A percentile compares a stretch with the other conserved stretches of the same genome.
Conservation (phyloP, 2,329 filamentous ascomycete genomes). For the Fusarium torulosum region DNA sequence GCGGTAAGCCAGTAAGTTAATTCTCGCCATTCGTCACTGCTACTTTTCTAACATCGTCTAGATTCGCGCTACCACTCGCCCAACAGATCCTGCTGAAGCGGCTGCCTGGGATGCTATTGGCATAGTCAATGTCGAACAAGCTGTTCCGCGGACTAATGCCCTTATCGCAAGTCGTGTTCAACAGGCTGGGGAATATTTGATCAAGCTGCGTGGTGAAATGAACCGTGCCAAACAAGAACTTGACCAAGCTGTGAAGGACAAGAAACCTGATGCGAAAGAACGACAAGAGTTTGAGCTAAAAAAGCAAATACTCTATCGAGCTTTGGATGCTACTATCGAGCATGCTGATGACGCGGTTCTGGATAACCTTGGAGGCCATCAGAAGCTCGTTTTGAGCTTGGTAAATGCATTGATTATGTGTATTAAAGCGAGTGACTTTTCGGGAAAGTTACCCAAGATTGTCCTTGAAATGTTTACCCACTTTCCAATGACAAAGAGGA, state of each 20-base stretch:
- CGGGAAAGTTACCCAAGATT: constrained; percentile 66
- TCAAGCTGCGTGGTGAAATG: constrained; percentile 61
- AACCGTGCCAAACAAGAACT: constrained; percentile 61
- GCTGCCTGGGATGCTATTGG: constrained; percentile 67
- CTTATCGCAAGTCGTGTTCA: constrained; percentile 63
- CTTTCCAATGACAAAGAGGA: constrained; percentile 72
- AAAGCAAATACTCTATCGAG: constrained; percentile 63
- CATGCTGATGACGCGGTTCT: constrained; percentile 68
- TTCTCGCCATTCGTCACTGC: not conserved
- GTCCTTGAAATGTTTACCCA: constrained; percentile 71
- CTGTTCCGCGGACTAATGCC: constrained; percentile 54
- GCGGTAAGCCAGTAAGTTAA: constrained; percentile 54
- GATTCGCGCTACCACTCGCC: constrained; percentile 59
- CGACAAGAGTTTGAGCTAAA: constrained; percentile 59
- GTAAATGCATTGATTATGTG: constrained; percentile 67
- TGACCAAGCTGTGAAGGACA: constrained; percentile 59
- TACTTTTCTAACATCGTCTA: constrained; percentile 33
- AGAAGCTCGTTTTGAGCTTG: constrained; percentile 67
- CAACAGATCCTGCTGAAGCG: constrained; percentile 60
- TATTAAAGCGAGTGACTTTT: constrained; percentile 65
- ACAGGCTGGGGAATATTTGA: constrained; percentile 64
- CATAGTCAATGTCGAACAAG: constrained; percentile 61
- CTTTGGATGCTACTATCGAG: constrained; percentile 66
- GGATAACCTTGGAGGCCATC: constrained; percentile 69
- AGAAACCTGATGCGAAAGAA: constrained; percentile 54